Conservation (phyloP, 768 basidiomycete species). For the Austroboletus festivus region DNA sequence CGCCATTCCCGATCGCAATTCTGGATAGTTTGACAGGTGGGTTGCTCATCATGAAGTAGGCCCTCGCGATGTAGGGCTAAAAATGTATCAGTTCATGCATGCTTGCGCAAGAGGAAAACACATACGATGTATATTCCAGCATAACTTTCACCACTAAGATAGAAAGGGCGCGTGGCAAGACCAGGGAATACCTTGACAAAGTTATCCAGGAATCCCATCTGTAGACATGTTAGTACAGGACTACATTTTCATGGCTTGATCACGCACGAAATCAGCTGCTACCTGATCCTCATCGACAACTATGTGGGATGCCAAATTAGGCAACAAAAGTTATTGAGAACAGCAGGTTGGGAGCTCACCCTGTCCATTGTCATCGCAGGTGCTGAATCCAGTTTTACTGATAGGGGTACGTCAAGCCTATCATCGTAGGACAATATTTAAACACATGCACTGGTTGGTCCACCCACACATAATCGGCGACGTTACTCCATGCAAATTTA, state of each 20-base stretch:
- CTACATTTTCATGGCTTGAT: not conserved
- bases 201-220: constrained; percentile 72
- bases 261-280: constrained; percentile 44
- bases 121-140: constrained; percentile 66
- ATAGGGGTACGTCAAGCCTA: constrained; percentile 1
- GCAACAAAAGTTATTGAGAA: no score
- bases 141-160: constrained; percentile 74
- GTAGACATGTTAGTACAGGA: not conserved
- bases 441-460: constrained; percentile 59
- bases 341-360: constrained; percentile 31
- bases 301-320: not conserved
- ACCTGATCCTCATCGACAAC: constrained; percentile 62
- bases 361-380: constrained; percentile 55
- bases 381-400: constrained; percentile 61
- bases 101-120: constrained; percentile 30
- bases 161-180: constrained; percentile 65
- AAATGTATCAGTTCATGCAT: not conserved
- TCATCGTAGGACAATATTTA: not conserved
- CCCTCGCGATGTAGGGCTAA: constrained; percentile 75
- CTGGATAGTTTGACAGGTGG: constrained; percentile 66
- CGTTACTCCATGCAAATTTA: constrained; percentile 51
- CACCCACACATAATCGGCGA: constrained; percentile 61
- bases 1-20: constrained; percentile 68
- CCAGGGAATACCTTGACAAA: constrained; percentile 72
- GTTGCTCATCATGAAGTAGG: constrained; percentile 56